Percentiles rank a stretch among this genome's conserved stretches.
phyloP scores from a whole-genome alignment of 768 basidiomycete species.

The Cantharellus anzutake region DNA sequence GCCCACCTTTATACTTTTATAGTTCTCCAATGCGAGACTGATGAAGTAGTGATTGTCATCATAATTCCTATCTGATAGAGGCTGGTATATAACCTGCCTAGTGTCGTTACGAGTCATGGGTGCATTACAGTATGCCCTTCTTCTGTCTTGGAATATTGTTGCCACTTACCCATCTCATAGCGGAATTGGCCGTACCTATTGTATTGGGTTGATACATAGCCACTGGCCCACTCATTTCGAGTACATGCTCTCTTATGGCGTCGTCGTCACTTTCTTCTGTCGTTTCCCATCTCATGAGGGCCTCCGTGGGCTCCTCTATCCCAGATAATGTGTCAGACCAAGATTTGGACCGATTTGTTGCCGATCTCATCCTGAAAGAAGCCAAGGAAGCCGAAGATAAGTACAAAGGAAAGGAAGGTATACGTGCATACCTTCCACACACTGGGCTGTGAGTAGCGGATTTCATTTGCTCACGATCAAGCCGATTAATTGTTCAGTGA shows the following conservation, averaged over 20 bases:
- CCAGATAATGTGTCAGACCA: slow-evolving; percentile 45
- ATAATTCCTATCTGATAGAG: too few relatives aligned
- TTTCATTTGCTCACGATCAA: background rate
- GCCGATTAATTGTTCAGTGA: slow-evolving; percentile 12
- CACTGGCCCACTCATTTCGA: too few relatives aligned
- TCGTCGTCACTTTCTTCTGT: slow-evolving; percentile 56
- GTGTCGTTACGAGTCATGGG: too few relatives aligned
- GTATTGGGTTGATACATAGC: too few relatives aligned
- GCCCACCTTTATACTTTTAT: too few relatives aligned
- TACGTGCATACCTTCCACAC: slow-evolving; percentile 54
- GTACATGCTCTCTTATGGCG: background rate
- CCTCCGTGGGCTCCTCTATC: slow-evolving; percentile 53
- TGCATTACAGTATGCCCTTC: too few relatives aligned
- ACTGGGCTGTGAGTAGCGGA: slow-evolving; percentile 22
- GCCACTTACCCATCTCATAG: too few relatives aligned
- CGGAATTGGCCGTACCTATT: too few relatives aligned
- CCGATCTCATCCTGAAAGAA: slow-evolving; percentile 78
- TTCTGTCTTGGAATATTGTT: too few relatives aligned
- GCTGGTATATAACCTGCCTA: too few relatives aligned
- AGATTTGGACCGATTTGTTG: slow-evolving; percentile 82
- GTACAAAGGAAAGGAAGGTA: slow-evolving; percentile 49
- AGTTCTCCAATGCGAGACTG: too few relatives aligned
- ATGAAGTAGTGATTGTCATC: too few relatives aligned
- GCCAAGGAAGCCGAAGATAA: slow-evolving; percentile 79
- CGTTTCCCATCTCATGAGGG: slow-evolving; percentile 60